Evolutionary conservation across 2,329 filamentous ascomycete species (phyloP).

Genomic region (Verticillium nubilum): DNA sequence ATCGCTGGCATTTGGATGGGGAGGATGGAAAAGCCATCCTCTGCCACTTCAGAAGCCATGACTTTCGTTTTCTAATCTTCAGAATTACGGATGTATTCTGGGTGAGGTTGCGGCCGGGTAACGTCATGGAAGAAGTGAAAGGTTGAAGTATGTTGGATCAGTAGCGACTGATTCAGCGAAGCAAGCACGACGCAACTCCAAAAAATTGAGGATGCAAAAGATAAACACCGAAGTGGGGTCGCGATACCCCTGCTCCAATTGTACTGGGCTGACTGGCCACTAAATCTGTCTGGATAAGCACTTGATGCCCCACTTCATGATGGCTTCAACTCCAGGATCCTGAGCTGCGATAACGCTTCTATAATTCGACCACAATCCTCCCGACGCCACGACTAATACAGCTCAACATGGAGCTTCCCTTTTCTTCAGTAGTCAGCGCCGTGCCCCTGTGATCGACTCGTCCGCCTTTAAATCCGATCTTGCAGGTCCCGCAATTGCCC

Average conservation of each 20-base stretch:
- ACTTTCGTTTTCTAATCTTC: background rate
- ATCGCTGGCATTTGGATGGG: constrained; percentile 60
- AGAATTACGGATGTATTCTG: background rate
- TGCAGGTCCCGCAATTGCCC: constrained; percentile 50
- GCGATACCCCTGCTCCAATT: background rate
- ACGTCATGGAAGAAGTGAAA: background rate
- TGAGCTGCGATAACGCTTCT: background rate
- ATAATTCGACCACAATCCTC: constrained; percentile 42
- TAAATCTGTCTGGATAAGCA: background rate
- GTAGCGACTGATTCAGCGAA: background rate
- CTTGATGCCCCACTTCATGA: background rate
- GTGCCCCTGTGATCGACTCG: constrained; percentile 44
- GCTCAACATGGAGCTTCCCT: constrained; percentile 36
- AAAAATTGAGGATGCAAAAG: background rate
- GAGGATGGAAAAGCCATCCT: constrained; percentile 61
- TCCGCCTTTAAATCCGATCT: constrained; percentile 34
- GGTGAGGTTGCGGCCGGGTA: background rate
- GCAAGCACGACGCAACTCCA: background rate
- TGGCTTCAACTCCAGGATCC: background rate
- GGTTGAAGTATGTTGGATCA: background rate
- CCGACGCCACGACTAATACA: constrained; percentile 49
- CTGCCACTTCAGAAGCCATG: background rate
- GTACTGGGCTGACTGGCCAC: background rate
- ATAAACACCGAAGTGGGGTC: background rate
- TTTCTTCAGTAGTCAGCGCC: constrained; percentile 39